Percentiles rank a stretch among this genome's conserved stretches.
Conservation (phyloP, 2,329 filamentous ascomycete genomes). For the Ophidiomyces ophidiicola region DNA sequence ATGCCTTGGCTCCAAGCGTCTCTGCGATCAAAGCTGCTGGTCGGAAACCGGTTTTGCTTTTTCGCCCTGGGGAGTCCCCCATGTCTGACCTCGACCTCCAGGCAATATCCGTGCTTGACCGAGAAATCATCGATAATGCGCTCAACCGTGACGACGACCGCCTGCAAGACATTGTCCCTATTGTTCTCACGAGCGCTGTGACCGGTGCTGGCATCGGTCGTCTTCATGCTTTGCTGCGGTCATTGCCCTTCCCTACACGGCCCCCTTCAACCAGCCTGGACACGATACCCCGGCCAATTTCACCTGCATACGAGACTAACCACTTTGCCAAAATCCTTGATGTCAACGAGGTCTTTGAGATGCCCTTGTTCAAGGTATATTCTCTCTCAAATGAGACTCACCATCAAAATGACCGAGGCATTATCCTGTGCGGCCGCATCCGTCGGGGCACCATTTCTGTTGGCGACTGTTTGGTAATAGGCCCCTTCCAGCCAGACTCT, state of each 20-base stretch:
- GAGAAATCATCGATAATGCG: constrained; percentile 45
- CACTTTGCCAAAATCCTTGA: constrained; percentile 62
- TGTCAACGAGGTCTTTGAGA: constrained; percentile 77
- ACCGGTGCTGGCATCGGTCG: constrained; percentile 70
- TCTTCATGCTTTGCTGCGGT: constrained; percentile 67
- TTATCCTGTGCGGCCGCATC: constrained; percentile 75
- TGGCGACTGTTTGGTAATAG: constrained; percentile 65
- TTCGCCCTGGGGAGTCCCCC: constrained; percentile 33
- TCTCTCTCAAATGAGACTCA: constrained; percentile 30
- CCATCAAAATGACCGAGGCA: constrained; percentile 41
- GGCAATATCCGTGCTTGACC: constrained; percentile 45
- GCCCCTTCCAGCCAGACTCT: constrained; percentile 49
- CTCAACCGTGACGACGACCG: constrained; percentile 36
- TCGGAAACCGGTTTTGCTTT: constrained; percentile 59
- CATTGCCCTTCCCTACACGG: constrained; percentile 55
- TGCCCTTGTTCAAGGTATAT: constrained; percentile 51
- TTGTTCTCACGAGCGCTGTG: constrained; percentile 76
- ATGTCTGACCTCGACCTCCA: constrained; percentile 44
- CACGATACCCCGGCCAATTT: background rate
- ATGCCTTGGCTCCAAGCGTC: constrained; percentile 60
- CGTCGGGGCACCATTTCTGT: constrained; percentile 66
- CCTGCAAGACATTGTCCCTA: constrained; percentile 52
- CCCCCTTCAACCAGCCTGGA: constrained; percentile 21
- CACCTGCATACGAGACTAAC: constrained; percentile 22
- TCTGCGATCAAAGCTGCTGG: constrained; percentile 65